Conservation (phyloP, 306 rosid species). For the Elaeagnus macrophylla region DNA sequence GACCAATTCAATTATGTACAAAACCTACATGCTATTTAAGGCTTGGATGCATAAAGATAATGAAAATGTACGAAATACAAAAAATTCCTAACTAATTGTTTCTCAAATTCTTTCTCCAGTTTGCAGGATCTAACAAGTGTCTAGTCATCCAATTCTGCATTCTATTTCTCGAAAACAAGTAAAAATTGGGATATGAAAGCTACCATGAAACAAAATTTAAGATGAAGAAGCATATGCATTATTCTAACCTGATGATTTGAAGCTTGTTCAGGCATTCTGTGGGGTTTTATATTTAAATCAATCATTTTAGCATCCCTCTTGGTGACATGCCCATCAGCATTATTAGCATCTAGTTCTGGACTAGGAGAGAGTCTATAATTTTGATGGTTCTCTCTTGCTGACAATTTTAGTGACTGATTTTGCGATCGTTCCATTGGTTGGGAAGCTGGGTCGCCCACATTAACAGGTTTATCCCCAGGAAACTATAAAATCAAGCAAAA, state of each 20-base stretch:
- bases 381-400: conserved; percentile 19
- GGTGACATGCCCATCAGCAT: conserved; percentile 9
- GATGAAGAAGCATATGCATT: too few relatives aligned
- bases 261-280: conserved; percentile 29
- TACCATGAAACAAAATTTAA: too few relatives aligned
- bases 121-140: too few relatives aligned
- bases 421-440: conserved; percentile 26
- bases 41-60: too few relatives aligned
- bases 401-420: conserved; percentile 21
- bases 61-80: too few relatives aligned
- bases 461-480: conserved; percentile 38
- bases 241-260: conserved; percentile 30
- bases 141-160: too few relatives aligned
- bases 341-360: conserved; percentile 26
- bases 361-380: conserved; percentile 24
- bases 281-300: conserved; percentile 46
- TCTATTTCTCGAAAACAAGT: too few relatives aligned
- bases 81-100: too few relatives aligned
- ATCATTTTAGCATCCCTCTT: conserved; percentile 29
- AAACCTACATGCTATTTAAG: too few relatives aligned
- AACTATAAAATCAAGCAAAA: conserved; percentile 29
- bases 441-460: conserved; percentile 28
- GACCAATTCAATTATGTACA: too few relatives aligned
- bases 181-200: too few relatives aligned
- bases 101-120: too few relatives aligned